Conservation (phyloP, 192 early-diverging fungal genomes). For the Linnemannia zychae region DNA sequence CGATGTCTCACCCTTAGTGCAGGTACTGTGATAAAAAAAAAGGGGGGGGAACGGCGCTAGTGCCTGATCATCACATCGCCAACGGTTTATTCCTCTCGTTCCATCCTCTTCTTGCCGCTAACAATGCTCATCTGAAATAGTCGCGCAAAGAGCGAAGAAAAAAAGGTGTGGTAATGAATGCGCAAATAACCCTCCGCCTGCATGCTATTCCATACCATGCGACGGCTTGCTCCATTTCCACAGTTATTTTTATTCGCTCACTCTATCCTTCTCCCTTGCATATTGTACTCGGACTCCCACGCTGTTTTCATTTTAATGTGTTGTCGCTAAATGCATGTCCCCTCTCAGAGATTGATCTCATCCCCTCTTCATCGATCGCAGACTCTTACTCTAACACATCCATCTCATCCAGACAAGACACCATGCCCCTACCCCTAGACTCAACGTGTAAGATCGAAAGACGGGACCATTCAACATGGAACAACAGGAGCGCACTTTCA, state of each 20-base stretch:
- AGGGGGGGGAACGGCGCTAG: no score
- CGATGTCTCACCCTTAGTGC: background rate
- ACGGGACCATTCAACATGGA: background rate
- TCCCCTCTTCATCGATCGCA: background rate
- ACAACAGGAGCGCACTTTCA: background rate
- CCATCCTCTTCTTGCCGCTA: background rate
- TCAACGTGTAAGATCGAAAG: background rate
- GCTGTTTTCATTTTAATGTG: background rate
- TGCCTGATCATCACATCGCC: background rate
- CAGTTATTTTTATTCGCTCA: no score
- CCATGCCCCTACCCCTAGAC: background rate
- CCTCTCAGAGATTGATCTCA: background rate
- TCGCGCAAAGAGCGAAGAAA: background rate
- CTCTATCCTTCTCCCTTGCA: background rate
- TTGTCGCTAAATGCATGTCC: background rate
- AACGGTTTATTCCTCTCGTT: background rate
- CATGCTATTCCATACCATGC: no score
- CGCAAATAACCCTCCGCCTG: no score
- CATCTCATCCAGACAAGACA: background rate
- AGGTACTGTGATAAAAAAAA: background rate
- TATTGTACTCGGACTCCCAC: background rate
- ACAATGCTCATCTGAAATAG: background rate
- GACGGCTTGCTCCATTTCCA: no score
- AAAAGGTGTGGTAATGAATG: background rate
- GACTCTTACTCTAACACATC: background rate